Conservation (phyloP, 331 rosid species). For the Rosa hybrid region DNA sequence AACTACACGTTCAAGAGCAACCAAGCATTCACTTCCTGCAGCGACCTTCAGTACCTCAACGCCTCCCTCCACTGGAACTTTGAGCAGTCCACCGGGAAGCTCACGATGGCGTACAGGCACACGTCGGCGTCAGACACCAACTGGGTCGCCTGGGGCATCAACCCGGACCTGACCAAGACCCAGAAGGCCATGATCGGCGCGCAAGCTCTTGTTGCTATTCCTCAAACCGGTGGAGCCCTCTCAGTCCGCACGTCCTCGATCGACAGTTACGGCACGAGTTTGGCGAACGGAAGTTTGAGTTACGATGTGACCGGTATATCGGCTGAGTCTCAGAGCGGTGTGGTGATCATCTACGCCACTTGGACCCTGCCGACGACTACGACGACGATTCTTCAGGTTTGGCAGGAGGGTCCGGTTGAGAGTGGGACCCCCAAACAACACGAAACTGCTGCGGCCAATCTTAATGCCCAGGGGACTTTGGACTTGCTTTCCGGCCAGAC, state of each 20-base stretch:
- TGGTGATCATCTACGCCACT: constrained; percentile 51
- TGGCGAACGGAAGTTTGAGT: constrained; percentile 39
- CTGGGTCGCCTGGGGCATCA: constrained; percentile 89
- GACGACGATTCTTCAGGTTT: constrained; percentile 53
- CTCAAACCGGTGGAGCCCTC: constrained; percentile 26
- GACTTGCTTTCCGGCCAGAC: constrained; percentile 58
- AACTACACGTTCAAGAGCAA: constrained; percentile 23
- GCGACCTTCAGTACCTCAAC: constrained; percentile 45
- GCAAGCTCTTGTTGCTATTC: constrained; percentile 55
- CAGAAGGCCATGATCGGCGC: constrained; percentile 25
- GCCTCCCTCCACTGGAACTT: constrained; percentile 80
- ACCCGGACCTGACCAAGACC: constrained; percentile 20
- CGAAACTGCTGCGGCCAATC: neutral
- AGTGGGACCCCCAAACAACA: constrained; percentile 19
- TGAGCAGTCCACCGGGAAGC: constrained; percentile 29
- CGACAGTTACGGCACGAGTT: rapidly evolving
- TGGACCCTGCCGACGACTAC: constrained; percentile 32
- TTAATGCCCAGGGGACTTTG: constrained; percentile 36
- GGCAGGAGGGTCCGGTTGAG: constrained; percentile 62
- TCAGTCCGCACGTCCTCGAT: constrained; percentile 36
- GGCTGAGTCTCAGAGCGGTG: constrained; percentile 39
- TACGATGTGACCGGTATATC: constrained; percentile 18
- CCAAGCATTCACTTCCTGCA: constrained; percentile 33
- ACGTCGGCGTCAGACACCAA: constrained; percentile 20
- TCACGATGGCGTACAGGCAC: constrained; percentile 64